These are phyloP conservation scores for Aspergillus eucalypticola DNA, from an alignment of 2,329 filamentous ascomycete species.

Conservation along the genomic window DNA sequence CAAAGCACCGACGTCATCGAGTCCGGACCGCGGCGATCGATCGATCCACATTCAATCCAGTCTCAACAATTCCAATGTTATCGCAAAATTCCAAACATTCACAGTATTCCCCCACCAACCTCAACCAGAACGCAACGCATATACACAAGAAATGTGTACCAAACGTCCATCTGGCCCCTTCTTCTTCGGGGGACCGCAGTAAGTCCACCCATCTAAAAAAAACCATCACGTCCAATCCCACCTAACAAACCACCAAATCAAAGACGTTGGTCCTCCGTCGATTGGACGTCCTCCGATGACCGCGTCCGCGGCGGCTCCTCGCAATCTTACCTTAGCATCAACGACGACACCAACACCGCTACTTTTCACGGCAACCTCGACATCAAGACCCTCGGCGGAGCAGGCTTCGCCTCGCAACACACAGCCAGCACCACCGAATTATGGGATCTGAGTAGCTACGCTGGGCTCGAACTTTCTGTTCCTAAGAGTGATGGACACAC, in stretches of 20 bases:
- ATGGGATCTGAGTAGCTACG: conserved; percentile 66
- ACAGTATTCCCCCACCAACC: neutral
- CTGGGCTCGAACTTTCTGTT: conserved; percentile 61
- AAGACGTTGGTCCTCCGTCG: conserved; percentile 26
- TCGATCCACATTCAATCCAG: conserved; percentile 1
- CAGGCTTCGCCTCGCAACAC: conserved; percentile 78
- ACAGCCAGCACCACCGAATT: conserved; percentile 58
- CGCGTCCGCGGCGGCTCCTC: conserved; percentile 74
- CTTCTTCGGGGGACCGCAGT: conserved; percentile 21
- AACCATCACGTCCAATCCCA: no score
- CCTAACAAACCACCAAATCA: neutral
- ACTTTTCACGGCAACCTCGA: conserved; percentile 70
- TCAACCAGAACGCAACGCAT: neutral
- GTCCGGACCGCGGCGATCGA: conserved; percentile 4
- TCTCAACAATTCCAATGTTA: neutral
- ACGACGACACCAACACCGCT: conserved; percentile 41
- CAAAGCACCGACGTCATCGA: neutral
- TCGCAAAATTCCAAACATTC: neutral
- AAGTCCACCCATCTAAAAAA: neutral
- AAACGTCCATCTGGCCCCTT: neutral
- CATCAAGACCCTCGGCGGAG: conserved; percentile 72
- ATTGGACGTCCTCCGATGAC: conserved; percentile 73
- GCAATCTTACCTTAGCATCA: conserved; percentile 50
- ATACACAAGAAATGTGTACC: neutral
- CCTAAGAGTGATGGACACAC: conserved; percentile 58